Conservation (phyloP, 148 eudicot species). For the Diospyros lotus region DNA sequence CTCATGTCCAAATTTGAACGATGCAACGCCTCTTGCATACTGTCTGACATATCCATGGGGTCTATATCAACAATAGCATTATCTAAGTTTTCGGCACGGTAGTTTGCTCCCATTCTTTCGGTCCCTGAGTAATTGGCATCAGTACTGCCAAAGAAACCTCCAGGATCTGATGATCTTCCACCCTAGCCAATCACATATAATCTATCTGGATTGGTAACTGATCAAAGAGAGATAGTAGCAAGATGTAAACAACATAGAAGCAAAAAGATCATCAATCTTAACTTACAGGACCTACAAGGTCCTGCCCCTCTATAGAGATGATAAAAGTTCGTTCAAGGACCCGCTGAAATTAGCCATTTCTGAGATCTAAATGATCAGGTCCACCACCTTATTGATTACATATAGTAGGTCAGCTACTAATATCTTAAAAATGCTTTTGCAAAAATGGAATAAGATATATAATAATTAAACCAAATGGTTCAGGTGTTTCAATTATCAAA, state of each 20-base stretch:
- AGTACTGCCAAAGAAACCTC: slow-evolving; percentile 57
- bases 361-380: neutral
- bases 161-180: slow-evolving; percentile 49
- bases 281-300: neutral
- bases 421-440: neutral
- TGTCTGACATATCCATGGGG: slow-evolving; percentile 91
- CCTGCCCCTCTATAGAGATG: neutral
- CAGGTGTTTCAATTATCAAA: neutral
- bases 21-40: slow-evolving; percentile 97
- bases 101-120: slow-evolving; percentile 41
- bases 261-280: slow-evolving; percentile 5
- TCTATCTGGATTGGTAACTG: neutral
- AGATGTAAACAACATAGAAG: slow-evolving; percentile 8
- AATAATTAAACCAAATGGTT: neutral
- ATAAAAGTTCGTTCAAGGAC: neutral
- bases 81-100: slow-evolving; percentile 21
- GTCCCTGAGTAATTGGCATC: slow-evolving; percentile 41
- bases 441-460: neutral
- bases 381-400: neutral
- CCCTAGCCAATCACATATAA: slow-evolving; percentile 30
- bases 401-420: neutral
- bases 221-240: neutral
- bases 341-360: neutral
- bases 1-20: slow-evolving; percentile 96
- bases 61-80: slow-evolving; percentile 61